A percentile compares a stretch with the other conserved stretches of the same genome.
Conservation (phyloP, 2,329 filamentous ascomycete genomes). For the Cladosporium colombiae region DNA sequence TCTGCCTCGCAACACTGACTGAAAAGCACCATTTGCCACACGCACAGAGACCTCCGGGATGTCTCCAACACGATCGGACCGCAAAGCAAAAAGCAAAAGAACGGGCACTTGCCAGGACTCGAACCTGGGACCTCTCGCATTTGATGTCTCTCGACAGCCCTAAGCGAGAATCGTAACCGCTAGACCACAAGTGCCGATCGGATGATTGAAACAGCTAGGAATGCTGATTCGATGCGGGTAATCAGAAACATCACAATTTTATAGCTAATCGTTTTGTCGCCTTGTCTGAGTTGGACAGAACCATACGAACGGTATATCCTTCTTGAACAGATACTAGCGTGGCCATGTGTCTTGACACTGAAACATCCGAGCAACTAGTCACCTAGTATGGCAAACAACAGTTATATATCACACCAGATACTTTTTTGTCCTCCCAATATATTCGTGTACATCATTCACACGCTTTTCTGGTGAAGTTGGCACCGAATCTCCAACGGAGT, state of each 20-base stretch:
- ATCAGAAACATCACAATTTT: not conserved
- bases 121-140: constrained; percentile 16
- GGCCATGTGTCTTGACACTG: not conserved
- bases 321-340: not conserved
- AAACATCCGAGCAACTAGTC: not conserved
- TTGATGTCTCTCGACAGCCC: not conserved
- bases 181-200: constrained; percentile 1
- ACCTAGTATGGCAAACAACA: not conserved
- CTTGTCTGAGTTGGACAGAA: too few species aligned
- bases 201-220: not conserved
- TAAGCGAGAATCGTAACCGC: constrained; percentile 17
- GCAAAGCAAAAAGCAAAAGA: not conserved
- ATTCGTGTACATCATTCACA: not conserved
- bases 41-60: not conserved
- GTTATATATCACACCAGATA: too few species aligned
- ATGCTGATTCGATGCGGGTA: not conserved
- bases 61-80: not conserved
- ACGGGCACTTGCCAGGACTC: constrained; percentile 7
- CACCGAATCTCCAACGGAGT: not conserved
- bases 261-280: too few species aligned
- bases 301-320: too few species aligned
- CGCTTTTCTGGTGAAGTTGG: not conserved
- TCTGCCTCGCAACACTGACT: not conserved
- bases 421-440: too few species aligned
- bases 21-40: not conserved